phyloP scores from a whole-genome alignment of 805 yeast genomes.

The Candida silvatica region DNA sequence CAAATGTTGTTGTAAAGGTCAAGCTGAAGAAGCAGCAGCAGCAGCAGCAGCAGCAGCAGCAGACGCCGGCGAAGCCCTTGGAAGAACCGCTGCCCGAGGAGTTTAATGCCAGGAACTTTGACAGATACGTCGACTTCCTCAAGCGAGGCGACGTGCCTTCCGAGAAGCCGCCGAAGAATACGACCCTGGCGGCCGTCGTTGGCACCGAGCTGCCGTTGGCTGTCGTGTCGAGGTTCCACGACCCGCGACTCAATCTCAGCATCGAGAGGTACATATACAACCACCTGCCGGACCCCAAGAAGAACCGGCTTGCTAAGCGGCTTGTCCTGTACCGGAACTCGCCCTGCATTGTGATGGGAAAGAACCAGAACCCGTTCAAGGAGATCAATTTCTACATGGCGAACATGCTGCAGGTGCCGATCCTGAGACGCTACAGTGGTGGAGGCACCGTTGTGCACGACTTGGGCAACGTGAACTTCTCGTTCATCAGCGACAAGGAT shows the following conservation, averaged over 20 bases:
- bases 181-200: conserved; percentile 9
- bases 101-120: conserved; percentile 2
- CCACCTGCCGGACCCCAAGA: conserved; percentile 40
- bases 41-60: conserved; percentile 1
- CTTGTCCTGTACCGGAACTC: conserved; percentile 67
- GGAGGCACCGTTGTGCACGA: conserved; percentile 99
- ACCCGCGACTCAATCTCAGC: conserved; percentile 75
- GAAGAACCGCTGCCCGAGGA: conserved; percentile 2
- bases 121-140: conserved; percentile 7
- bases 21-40: too few species aligned
- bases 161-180: conserved; percentile 5
- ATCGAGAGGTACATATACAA: conserved; percentile 73
- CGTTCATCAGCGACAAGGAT: conserved; percentile 56
- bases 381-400: conserved; percentile 63
- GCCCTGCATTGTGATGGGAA: conserved; percentile 90
- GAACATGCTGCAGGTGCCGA: conserved; percentile 43
- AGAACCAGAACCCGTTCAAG: conserved; percentile 92
- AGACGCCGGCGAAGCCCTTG: too few species aligned
- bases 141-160: conserved; percentile 8
- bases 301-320: conserved; percentile 32
- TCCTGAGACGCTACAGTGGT: conserved; percentile 77
- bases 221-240: conserved; percentile 45
- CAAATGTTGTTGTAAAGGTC: too few species aligned
- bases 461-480: conserved; percentile 77
- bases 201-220: conserved; percentile 34